These are phyloP conservation scores for Tremella mesenterica DNA, from an alignment of 768 basidiomycete species.

Conservation along the genomic window DNA sequence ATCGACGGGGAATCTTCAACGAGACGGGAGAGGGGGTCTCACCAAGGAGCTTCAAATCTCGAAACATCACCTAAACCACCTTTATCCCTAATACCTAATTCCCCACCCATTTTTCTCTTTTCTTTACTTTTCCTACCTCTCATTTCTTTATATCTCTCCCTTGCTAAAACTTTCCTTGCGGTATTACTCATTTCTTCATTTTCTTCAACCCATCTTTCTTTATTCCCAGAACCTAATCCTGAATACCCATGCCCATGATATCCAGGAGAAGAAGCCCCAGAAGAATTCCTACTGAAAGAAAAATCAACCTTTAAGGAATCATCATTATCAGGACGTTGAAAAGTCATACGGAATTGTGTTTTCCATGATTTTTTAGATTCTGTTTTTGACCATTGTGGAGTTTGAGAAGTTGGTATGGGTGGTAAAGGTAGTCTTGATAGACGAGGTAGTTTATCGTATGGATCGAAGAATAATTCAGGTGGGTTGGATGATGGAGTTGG, in stretches of 20 bases:
- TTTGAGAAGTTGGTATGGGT: conserved; percentile 27
- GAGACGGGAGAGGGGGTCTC: not conserved
- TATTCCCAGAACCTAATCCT: conserved; percentile 30
- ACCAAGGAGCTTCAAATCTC: conserved; percentile 41
- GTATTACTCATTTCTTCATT: conserved; percentile 47
- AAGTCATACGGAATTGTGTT: conserved; percentile 46
- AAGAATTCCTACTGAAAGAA: conserved; percentile 20
- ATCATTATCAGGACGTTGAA: conserved; percentile 33
- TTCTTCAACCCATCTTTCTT: conserved; percentile 22
- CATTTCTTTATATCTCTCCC: conserved; percentile 82
- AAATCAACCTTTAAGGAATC: conserved; percentile 33
- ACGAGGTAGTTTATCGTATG: conserved; percentile 40
- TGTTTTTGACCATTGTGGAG: conserved; percentile 72
- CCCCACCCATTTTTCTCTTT: conserved; percentile 63
- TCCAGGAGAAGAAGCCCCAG: conserved; percentile 25
- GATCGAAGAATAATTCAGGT: conserved; percentile 38
- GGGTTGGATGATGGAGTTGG: not conserved
- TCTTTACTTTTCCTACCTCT: conserved; percentile 69
- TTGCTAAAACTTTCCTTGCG: conserved; percentile 75
- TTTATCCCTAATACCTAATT: conserved; percentile 57
- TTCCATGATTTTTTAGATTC: conserved; percentile 90
- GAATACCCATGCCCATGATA: conserved; percentile 27
- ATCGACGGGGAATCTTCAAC: no score
- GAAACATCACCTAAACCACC: conserved; percentile 61
- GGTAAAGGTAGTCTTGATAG: conserved; percentile 35